Evolutionary conservation across 1,284 basidiomycete genomes (phyloP).

Genomic region (Mycosarcoma maydis): DNA sequence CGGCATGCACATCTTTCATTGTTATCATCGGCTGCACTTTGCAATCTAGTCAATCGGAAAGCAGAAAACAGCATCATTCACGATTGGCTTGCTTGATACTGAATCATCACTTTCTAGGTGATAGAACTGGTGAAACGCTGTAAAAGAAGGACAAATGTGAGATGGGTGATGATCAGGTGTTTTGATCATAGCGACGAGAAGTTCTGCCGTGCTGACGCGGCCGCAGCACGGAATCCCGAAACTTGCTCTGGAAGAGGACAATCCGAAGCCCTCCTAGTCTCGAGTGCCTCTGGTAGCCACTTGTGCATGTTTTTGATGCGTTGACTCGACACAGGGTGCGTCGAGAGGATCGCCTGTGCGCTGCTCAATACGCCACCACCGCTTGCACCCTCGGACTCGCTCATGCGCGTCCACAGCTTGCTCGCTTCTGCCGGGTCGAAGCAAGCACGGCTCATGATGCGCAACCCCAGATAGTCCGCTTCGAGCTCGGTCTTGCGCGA

Average conservation of each 20-base stretch:
- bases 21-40: too few relatives aligned
- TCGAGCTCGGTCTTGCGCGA: slow-evolving; percentile 83
- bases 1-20: too few relatives aligned
- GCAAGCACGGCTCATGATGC: slow-evolving; percentile 73
- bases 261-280: slow-evolving; percentile 13
- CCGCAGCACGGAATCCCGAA: slow-evolving; percentile 20
- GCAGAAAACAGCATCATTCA: too few relatives aligned
- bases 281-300: slow-evolving; percentile 49
- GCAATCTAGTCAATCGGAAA: neutral
- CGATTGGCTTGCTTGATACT: too few relatives aligned
- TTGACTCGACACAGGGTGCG: slow-evolving; percentile 55
- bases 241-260: slow-evolving; percentile 31
- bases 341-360: slow-evolving; percentile 46
- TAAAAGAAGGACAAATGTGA: neutral
- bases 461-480: slow-evolving; percentile 78
- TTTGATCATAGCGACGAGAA: slow-evolving; percentile 11
- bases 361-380: slow-evolving; percentile 22
- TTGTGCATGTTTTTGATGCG: slow-evolving; percentile 54
- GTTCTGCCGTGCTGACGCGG: slow-evolving; percentile 1
- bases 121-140: too few relatives aligned
- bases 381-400: slow-evolving; percentile 26
- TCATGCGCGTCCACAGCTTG: slow-evolving; percentile 55
- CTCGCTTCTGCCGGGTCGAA: slow-evolving; percentile 78
- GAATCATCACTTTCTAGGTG: too few relatives aligned
- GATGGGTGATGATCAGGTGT: neutral